A percentile compares a stretch with the other conserved stretches of the same genome.
Conservation (phyloP, 2,329 filamentous ascomycete genomes). For the Phyllosticta ampelicida region DNA sequence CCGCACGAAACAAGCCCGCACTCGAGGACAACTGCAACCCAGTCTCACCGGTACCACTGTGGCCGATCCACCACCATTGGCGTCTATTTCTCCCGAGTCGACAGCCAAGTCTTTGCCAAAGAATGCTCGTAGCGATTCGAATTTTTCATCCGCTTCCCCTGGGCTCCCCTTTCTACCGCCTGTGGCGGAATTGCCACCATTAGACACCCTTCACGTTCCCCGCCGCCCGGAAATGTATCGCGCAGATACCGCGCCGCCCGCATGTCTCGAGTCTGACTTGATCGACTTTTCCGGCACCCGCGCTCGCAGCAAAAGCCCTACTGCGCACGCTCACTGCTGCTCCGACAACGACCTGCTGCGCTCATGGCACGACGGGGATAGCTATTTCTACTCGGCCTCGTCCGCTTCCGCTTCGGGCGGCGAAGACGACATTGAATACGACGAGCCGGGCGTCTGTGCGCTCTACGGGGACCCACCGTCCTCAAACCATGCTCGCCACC, state of each 20-base stretch:
- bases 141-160: not conserved
- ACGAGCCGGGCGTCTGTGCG: not conserved
- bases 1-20: constrained; percentile 3
- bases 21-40: not conserved
- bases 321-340: not conserved
- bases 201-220: not conserved
- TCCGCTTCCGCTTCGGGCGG: not conserved
- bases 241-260: not conserved
- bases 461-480: not conserved
- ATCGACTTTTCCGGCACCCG: not conserved
- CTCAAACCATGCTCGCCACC: not conserved
- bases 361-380: not conserved
- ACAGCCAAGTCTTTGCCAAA: not conserved
- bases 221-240: not conserved
- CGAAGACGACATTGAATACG: not conserved
- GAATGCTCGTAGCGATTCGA: not conserved
- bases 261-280: not conserved
- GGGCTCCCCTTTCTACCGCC: not conserved
- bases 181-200: not conserved
- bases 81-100: not conserved
- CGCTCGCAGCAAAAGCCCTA: not conserved
- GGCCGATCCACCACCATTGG: not conserved
- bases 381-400: not conserved
- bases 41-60: not conserved
- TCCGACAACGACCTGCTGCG: not conserved